These are phyloP conservation scores for Akebia trifoliata DNA, from an alignment of 164 flowering plant genomes.

Conservation along the genomic window DNA sequence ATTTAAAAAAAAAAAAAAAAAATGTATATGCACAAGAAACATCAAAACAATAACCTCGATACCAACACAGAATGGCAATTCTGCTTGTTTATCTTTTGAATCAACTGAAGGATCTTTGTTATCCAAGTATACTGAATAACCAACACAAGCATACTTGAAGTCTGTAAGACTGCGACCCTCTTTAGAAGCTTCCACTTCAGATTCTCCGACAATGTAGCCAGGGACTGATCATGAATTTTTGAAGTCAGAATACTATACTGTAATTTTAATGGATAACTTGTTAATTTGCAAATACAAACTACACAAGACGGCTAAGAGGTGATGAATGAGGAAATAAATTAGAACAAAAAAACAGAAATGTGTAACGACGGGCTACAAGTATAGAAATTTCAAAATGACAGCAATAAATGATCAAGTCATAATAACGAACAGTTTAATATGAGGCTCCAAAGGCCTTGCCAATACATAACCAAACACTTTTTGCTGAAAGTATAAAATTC, in stretches of 20 bases:
- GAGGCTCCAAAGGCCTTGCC: too few species aligned
- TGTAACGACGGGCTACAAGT: too few species aligned
- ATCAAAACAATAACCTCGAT: conserved; percentile 38
- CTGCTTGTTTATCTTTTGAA: conserved; percentile 25
- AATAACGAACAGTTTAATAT: too few species aligned
- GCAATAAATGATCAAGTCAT: too few species aligned
- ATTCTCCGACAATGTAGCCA: conserved; percentile 38
- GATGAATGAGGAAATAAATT: too few species aligned
- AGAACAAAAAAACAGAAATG: too few species aligned
- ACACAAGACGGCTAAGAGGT: not conserved
- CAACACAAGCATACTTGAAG: conserved; percentile 60
- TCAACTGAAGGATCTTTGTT: conserved; percentile 21
- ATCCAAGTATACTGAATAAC: conserved; percentile 53
- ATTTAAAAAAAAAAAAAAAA: not conserved
- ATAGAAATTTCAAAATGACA: too few species aligned
- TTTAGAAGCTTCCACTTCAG: conserved; percentile 54
- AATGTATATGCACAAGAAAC: not conserved
- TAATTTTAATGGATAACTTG: not conserved
- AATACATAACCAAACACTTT: too few species aligned
- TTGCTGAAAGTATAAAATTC: too few species aligned
- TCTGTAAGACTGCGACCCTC: conserved; percentile 49
- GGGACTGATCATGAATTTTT: conserved; percentile 35
- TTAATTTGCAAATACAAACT: not conserved
- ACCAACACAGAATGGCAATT: conserved; percentile 56
- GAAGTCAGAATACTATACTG: conserved; percentile 12